Base-by-base conservation (phyloP, 176 grass and related monocot species). In the Paspalum vaginatum region DNA sequence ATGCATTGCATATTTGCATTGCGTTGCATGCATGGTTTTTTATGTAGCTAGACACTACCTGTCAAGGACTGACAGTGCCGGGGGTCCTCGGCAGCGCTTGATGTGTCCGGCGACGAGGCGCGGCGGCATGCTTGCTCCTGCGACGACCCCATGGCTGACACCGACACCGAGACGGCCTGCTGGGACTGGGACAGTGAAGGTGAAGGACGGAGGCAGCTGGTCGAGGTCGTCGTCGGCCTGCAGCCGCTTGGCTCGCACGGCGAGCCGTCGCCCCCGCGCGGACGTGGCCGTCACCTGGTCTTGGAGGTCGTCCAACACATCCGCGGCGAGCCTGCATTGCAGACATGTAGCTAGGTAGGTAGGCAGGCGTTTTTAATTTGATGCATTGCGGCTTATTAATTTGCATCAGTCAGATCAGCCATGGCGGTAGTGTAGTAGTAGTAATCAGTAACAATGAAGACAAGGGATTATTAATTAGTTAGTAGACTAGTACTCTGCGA, bases 41-140 rank as follows among this genome's bases (percentile, higher is more conserved):
- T n/a, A n/a, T n/a, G n/a, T n/a, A n/a, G n/a, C n/a, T n/a, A n/a
- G n/a, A n/a, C n/a, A n/a, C n/a, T n/a, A 96, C 93, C 86, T 96
- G 65, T 96, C 93, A 76, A 96, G 87, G 16, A 67, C 81, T 61
- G 83, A 90, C 56, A 96, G 79, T 14, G 75, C 67, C 0, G 93
- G 93, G 39, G 93, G 93, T 6, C 88, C 83, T 49, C 71, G 85
- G 8, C 93, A 92, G 25, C 77, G 69, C 73, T 82, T 37, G 70
- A 90, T 90, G 40, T 45, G 64, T n/a, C 90, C 55, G 59, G 75
- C 70, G n/a, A 96, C 27, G 74, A 86, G 75, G 47, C 17, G 38
- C 49, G 93, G 87, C 76, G 69, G 75, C 76, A 73, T 75, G 43
- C 43, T 76, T 65, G 43, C 85, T 68, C 21, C 42, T 14, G 69